Evolutionary conservation across 495 filamentous ascomycete species (phyloP), one percentile per base, ranked within the genome.

Genomic region (Extremus antarcticus): DNA sequence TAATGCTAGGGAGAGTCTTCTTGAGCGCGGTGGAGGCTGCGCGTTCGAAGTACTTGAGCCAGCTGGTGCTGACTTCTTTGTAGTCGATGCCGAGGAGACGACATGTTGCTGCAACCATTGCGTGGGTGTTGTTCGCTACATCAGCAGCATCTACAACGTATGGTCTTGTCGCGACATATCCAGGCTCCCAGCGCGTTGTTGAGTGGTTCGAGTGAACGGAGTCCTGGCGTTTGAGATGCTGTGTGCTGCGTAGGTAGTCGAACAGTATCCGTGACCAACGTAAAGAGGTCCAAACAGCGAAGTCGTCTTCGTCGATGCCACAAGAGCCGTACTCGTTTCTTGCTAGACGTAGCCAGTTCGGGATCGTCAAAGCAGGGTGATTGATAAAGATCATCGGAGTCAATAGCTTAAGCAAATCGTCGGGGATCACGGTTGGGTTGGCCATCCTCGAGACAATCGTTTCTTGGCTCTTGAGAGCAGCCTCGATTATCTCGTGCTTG

Each of bases 1-100:
- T 24, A 7, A 48, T 11, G 20, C 24, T 25, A 3, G 46, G 20
- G 16, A 60, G 38, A 25, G 53, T 48, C 9, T 32, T 20, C 11
- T 17, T 21, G 29, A 35, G 4, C 38, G 56, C 53, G 11, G 47
- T 45, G n/a, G 22, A n/a, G 43, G 53, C 47, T 40, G 53, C 53
- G 24, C 43, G 24, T 38, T 48, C 21, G 23, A 48, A 48, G 21
- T 48, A 24, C 46, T 48, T 21, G 15, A 21, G 15, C 46, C 46
- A 48, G 9, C 11, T 24, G 9, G 10, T 15, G 13, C 13, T 17
- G 11, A 48, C 24, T 13, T 24, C 46, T 17, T 23, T 20, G 21
- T 11, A n/a, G 20, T 48, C 20, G 23, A 48, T 3, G 20, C 24
- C 46, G 23, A 48, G 46, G 2, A 48, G 46, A 9, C 46, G 46